Evolutionary conservation across 2,329 filamentous ascomycete species (phyloP).

Genomic region (Arthrobotrys pseudoclavata): DNA sequence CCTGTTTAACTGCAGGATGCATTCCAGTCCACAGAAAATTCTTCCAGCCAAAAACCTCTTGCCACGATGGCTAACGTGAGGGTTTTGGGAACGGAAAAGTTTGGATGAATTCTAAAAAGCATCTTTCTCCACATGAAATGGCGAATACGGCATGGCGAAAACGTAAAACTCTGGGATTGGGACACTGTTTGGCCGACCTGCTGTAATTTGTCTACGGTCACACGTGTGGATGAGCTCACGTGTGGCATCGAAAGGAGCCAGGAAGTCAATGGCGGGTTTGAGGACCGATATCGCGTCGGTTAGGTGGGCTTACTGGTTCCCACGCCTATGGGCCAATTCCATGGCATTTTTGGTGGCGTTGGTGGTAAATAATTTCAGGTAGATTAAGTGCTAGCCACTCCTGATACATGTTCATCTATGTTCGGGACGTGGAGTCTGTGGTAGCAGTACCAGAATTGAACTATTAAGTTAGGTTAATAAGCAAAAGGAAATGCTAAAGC

Average conservation of each 20-base stretch:
- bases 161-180: slow-evolving; percentile 35
- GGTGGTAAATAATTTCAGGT: slow-evolving; percentile 42
- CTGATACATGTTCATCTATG: slow-evolving; percentile 9
- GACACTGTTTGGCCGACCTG: neutral
- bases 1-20: slow-evolving; percentile 18
- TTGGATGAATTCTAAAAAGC: neutral
- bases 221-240: slow-evolving; percentile 39
- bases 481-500: slow-evolving; percentile 27
- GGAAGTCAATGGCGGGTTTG: slow-evolving; percentile 11
- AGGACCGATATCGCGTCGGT: slow-evolving; percentile 50
- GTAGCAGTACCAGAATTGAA: slow-evolving; percentile 28
- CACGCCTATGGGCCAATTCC: neutral
- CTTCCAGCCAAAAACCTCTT: slow-evolving; percentile 24
- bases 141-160: slow-evolving; percentile 27
- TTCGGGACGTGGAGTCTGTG: neutral
- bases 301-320: neutral
- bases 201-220: slow-evolving; percentile 15
- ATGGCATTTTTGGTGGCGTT: slow-evolving; percentile 8
- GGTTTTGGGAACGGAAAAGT: neutral
- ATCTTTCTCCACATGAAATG: slow-evolving; percentile 23
- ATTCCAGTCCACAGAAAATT: slow-evolving; percentile 8
- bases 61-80: slow-evolving; percentile 35
- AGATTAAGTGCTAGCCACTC: slow-evolving; percentile 28
- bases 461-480: slow-evolving; percentile 35
- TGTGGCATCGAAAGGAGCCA: slow-evolving; percentile 13